These are phyloP conservation scores for Starmerella asiatica DNA, from an alignment of 805 yeast species.

Conservation along the genomic window DNA sequence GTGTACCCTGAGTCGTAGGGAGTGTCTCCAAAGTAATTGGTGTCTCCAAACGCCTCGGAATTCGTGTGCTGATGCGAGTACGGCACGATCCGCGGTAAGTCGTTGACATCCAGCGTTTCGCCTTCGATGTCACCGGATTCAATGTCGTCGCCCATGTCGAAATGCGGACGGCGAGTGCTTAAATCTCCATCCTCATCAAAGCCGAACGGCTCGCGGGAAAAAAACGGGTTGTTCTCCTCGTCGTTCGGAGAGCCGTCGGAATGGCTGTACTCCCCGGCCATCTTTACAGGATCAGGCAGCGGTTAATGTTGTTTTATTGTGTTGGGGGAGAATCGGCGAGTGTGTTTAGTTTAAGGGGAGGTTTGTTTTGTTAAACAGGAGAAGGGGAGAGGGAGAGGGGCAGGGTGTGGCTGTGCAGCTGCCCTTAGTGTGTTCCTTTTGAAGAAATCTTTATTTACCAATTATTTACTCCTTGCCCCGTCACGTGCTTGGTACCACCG, in stretches of 20 bases:
- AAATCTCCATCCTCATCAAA: conserved; percentile 17
- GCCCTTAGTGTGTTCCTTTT: neutral
- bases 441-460: neutral
- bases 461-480: conserved; percentile 1
- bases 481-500: conserved; percentile 1
- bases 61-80: conserved; percentile 18
- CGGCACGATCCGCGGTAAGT: conserved; percentile 16
- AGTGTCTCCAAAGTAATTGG: conserved; percentile 10
- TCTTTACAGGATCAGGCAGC: neutral
- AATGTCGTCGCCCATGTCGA: conserved; percentile 1
- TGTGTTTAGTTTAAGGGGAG: no score
- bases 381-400: no score
- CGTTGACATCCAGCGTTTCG: conserved; percentile 3
- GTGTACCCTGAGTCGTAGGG: conserved; percentile 18
- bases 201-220: conserved; percentile 12
- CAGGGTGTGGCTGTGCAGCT: no score
- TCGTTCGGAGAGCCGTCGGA: conserved; percentile 7
- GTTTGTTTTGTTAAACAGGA: neutral
- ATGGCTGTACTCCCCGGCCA: conserved; percentile 10
- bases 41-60: conserved; percentile 11
- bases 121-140: conserved; percentile 5
- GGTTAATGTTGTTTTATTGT: neutral
- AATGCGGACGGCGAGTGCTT: conserved; percentile 9
- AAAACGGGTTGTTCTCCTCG: conserved; percentile 17
- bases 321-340: neutral